These are phyloP conservation scores for Acer yangbiense DNA, from an alignment of 345 rosid genomes.

Conservation along the genomic window DNA sequence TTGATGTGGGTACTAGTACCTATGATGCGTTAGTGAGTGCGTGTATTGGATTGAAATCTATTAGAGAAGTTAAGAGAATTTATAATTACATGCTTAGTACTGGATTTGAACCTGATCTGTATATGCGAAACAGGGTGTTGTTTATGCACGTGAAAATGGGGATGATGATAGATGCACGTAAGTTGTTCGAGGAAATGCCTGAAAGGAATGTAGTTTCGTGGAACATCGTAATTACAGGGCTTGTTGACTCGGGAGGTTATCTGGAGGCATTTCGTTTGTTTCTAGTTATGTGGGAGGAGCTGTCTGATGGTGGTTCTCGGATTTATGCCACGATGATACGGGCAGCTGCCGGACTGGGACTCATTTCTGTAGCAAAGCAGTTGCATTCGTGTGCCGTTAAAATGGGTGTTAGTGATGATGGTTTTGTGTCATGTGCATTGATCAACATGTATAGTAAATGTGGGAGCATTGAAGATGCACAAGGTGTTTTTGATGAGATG, in stretches of 20 bases:
- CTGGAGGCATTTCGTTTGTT: conserved; percentile 67
- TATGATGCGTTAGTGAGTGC: conserved; percentile 78
- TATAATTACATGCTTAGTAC: conserved; percentile 48
- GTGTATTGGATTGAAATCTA: conserved; percentile 72
- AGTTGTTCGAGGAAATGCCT: conserved; percentile 73
- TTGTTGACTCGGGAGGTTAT: conserved; percentile 61
- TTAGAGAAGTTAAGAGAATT: conserved; percentile 71
- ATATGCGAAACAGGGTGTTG: conserved; percentile 70
- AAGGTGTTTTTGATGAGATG: conserved; percentile 65
- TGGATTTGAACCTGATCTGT: conserved; percentile 60
- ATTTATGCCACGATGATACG: conserved; percentile 61
- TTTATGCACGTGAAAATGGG: conserved; percentile 74
- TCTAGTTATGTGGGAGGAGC: conserved; percentile 74
- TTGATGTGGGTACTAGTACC: conserved; percentile 51
- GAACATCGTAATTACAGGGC: conserved; percentile 60
- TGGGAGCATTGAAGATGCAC: conserved; percentile 82
- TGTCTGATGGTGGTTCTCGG: conserved; percentile 58
- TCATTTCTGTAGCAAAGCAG: conserved; percentile 59
- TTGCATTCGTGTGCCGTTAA: conserved; percentile 68
- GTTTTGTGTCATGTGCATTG: conserved; percentile 74
- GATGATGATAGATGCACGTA: conserved; percentile 73
- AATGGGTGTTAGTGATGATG: conserved; percentile 46
- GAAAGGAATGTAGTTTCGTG: conserved; percentile 67
- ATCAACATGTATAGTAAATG: conserved; percentile 91
- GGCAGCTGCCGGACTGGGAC: conserved; percentile 71